phyloP scores from a whole-genome alignment of 495 filamentous ascomycete genomes.

The Neurospora sp. region DNA sequence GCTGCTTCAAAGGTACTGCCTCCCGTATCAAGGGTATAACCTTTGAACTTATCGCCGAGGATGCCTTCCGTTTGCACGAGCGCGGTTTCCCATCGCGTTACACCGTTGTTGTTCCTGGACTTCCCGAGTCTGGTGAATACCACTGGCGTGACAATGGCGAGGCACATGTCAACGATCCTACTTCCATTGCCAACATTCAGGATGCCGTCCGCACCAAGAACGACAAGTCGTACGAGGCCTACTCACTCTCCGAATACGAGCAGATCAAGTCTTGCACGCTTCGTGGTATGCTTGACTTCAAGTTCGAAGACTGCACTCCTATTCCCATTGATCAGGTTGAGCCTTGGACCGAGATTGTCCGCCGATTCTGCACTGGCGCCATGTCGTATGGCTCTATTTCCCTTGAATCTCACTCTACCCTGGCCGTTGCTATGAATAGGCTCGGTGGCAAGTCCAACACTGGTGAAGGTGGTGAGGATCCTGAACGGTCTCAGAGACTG shows the following conservation, averaged over 20 bases:
- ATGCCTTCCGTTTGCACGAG: conserved; percentile 95
- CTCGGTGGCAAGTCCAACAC: conserved; percentile 98
- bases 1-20: conserved; percentile 92
- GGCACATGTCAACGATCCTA: conserved; percentile 94
- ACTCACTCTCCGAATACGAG: conserved; percentile 89
- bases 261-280: conserved; percentile 97
- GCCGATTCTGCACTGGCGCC: conserved; percentile 95
- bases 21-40: conserved; percentile 94
- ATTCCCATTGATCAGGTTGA: conserved; percentile 98
- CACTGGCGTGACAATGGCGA: conserved; percentile 99
- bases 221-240: conserved; percentile 98
- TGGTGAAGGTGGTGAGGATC: conserved; percentile 95
- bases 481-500: conserved; percentile 77
- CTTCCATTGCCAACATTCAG: conserved; percentile 93
- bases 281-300: conserved; percentile 93
- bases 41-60: conserved; percentile 90
- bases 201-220: conserved; percentile 98
- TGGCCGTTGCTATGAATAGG: conserved; percentile 96
- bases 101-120: conserved; percentile 70
- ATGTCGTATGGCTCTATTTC: conserved; percentile 99
- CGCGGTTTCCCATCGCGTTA: conserved; percentile 80
- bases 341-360: conserved; percentile 97
- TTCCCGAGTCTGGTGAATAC: conserved; percentile 94
- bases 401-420: conserved; percentile 96
- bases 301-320: conserved; percentile 77